Evolutionary conservation across 257 asterid genomes (phyloP), one percentile per base, ranked within the genome.

Genomic region (Ajuga chamaepitys): DNA sequence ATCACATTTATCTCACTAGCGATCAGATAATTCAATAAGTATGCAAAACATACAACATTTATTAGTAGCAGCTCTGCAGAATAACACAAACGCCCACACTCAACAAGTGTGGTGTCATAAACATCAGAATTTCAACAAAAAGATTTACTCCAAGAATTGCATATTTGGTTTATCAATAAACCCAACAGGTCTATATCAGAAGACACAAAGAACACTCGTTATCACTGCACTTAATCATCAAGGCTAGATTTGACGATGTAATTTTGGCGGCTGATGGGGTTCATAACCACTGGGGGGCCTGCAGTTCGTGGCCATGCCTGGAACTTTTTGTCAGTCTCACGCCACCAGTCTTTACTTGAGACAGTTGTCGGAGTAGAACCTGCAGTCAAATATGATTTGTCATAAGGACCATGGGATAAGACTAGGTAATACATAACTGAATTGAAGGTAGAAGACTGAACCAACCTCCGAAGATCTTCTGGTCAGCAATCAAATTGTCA

Each of bases 231-330:
- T 59, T 61, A 74, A 48, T 75, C 64, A 30, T 86, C 93, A 73
- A 84, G 64, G 21, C 69, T 74, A 68, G 85, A 65, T 72, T 89
- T 92, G 72, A 89, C 97, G 18, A 84, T 83, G 83, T 82, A 92
- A 70, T 92, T 92, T 50, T 92, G 98, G 79, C 97, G 96, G 78
- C 89, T 87, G 80, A 92, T 83, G 73, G 98, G 98, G 80, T 92
- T 92, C 97, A 92, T 89, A 72, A 89, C 95, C 53, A 92, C 96
- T 0, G 97, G 98, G 4, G 98, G 96, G 28, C 98, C 97, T 13
- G 98, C 98, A 72, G 96, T 85, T 11, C 97, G 95, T 54, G 98
- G 98, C 98, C 97, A 92, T 48, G 96, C 98, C 84, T 83, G 93
- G 62, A 92, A 79, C 86, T 89, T 87, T 47, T 85, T 92, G 85